Base-by-base conservation (phyloP, 371 early-diverging fungal genomes). In the Mortierella sp. region DNA sequence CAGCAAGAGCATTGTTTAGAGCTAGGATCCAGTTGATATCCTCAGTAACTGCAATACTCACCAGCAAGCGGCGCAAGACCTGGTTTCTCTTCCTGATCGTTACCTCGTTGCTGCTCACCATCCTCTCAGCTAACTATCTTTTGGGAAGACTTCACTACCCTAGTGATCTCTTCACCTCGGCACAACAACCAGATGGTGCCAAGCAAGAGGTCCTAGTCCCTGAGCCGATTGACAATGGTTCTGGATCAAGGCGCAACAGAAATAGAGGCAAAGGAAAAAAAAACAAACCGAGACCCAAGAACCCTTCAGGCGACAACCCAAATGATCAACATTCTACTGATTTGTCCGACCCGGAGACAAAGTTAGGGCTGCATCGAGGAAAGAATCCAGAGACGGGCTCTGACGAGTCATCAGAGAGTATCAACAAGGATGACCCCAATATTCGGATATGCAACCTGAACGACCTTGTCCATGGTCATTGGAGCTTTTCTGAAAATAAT, bases 21-120 rank as follows among this genome's bases (percentile, higher is more conserved):
- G 53, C 48, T 25, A 58, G 29, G 18, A 21, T 6, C 2, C 43
- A 43, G 9, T 28, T 65, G 1, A 11, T 51, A 11, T 45, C 51
- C 1, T 18, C 53, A 11, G 46, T 64, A 0, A 56, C 64, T 2
- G 56, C 59, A 4, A 12, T 63, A 5, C 51, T 70, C 44, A 62
- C 52, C 56, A 66, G 60, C 50, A 75, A 70, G 48, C 37, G 71
- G 28, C 66, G 71, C 23, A 75, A 67, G 57, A 64, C 71, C 28
- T 75, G 76, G 76, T 75, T 75, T 44, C 47, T 75, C 30, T 47
- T 61, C 46, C 61, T 75, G 19, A 67, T 75, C 57, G 18, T 70
- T 18, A 16, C 70, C 26, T 75, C 76, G 29, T 56, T 75, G 7
- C 68, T 44, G 18, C 47, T 75, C 48, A 75, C 76, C 1, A 46